Evolutionary conservation across 2,329 filamentous ascomycete genomes (phyloP).

Genomic region (Penicillium sp.): DNA sequence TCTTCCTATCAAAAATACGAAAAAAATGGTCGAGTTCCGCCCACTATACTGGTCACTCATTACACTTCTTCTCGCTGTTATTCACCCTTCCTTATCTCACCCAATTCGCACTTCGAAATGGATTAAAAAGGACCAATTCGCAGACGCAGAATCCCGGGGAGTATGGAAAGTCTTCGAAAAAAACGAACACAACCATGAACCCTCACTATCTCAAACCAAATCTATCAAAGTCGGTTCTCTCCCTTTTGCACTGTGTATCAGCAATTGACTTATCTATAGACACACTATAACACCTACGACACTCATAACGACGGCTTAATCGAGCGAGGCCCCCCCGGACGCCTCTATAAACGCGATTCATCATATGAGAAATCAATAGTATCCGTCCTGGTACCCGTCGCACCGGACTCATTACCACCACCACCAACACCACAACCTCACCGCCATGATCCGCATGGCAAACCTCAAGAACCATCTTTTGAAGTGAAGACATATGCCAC

Average conservation of each 20-base stretch:
- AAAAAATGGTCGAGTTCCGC: constrained; percentile 1
- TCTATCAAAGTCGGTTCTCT: constrained; percentile 6
- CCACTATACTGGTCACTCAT: constrained; percentile 3
- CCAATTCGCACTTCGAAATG: constrained; percentile 15
- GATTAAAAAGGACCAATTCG: constrained; percentile 3
- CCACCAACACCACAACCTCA: neutral
- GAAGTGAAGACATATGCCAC: neutral
- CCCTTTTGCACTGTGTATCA: neutral
- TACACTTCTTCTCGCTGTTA: constrained; percentile 9
- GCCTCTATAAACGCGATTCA: constrained; percentile 3
- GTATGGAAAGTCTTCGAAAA: constrained; percentile 10
- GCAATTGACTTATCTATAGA: constrained; percentile 1
- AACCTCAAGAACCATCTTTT: neutral
- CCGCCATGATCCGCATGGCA: neutral
- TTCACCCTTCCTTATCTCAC: constrained; percentile 7
- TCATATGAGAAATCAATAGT: constrained; percentile 6
- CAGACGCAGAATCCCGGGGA: neutral
- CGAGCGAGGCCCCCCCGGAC: neutral
- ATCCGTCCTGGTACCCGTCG: constrained; percentile 12
- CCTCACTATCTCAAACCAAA: constrained; percentile 2
- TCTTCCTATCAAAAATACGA: neutral
- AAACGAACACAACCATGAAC: neutral
- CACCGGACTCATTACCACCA: neutral
- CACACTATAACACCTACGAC: neutral
- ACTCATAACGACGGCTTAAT: neutral